phyloP scores from a whole-genome alignment of 179 eudicot genomes.

The Spinacia oleracea region DNA sequence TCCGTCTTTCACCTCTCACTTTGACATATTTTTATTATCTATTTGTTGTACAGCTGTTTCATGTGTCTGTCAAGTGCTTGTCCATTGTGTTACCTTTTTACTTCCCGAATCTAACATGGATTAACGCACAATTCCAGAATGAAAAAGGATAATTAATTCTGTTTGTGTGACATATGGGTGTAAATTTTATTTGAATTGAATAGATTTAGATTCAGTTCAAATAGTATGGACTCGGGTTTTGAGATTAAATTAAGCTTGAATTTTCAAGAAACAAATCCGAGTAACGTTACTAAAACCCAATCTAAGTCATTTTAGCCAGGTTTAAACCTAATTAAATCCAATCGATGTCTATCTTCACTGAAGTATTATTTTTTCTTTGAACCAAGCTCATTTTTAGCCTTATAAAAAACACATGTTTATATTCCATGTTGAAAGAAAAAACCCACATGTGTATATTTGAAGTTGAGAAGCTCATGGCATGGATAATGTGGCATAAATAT shows the following conservation, averaged over 20 bases:
- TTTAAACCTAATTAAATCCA: background rate
- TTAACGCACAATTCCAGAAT: background rate
- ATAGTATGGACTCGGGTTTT: background rate
- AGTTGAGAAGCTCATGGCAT: background rate
- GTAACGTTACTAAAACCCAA: background rate
- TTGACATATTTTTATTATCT: background rate
- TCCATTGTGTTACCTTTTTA: background rate
- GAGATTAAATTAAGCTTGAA: background rate
- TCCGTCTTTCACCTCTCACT: background rate
- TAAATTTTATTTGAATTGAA: background rate
- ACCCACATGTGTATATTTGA: too few species aligned
- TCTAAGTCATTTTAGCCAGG: background rate
- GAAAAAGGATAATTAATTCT: background rate
- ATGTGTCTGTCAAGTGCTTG: background rate
- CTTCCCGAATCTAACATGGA: background rate
- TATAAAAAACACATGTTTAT: background rate
- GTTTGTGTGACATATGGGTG: background rate
- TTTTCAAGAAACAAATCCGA: background rate
- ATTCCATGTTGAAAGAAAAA: background rate
- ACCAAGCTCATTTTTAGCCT: background rate
- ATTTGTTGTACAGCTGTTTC: background rate
- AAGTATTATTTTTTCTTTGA: background rate
- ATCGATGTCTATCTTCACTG: background rate
- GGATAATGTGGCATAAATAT: background rate
- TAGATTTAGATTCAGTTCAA: background rate